A percentile compares a stretch with the other conserved stretches of the same genome.
Conservation (phyloP, 441 rosid species). For the Brassica hybrid region DNA sequence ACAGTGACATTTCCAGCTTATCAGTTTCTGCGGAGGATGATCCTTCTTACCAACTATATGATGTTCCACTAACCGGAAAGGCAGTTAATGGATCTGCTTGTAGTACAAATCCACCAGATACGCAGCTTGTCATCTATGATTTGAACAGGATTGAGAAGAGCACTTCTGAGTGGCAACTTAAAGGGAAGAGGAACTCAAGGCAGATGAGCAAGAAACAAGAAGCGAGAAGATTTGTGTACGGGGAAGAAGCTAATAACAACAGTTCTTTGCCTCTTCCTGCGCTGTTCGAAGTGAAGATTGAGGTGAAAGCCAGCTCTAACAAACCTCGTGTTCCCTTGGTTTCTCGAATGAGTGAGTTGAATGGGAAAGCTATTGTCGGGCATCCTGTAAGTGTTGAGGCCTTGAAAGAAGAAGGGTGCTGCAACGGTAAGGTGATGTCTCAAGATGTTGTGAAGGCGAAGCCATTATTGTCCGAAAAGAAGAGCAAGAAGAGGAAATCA, state of each 20-base stretch:
- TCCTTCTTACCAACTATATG: slow-evolving; percentile 64
- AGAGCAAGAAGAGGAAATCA: slow-evolving; percentile 45
- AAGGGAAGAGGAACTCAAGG: slow-evolving; percentile 96
- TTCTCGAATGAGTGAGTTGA: slow-evolving; percentile 85
- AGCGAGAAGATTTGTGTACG: slow-evolving; percentile 52
- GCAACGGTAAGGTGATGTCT: slow-evolving; percentile 40
- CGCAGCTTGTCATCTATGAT: slow-evolving; percentile 24
- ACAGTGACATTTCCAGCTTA: slow-evolving; percentile 56
- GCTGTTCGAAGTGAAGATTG: slow-evolving; percentile 74
- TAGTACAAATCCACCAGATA: slow-evolving; percentile 58
- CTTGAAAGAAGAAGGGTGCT: slow-evolving; percentile 51
- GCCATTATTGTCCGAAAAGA: slow-evolving; percentile 43
- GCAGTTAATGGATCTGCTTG: too few relatives aligned
- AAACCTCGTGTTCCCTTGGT: slow-evolving; percentile 85
- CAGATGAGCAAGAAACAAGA: slow-evolving; percentile 64
- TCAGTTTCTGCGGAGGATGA: slow-evolving; percentile 57
- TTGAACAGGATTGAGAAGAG: slow-evolving; percentile 56
- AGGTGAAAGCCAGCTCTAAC: slow-evolving; percentile 75
- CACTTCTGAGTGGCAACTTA: slow-evolving; percentile 87
- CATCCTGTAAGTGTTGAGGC: slow-evolving; percentile 77
- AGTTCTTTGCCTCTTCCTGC: slow-evolving; percentile 42
- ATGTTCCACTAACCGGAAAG: slow-evolving; percentile 84
- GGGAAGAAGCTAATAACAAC: slow-evolving; percentile 45
- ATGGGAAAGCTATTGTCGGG: slow-evolving; percentile 88
- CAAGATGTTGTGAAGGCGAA: slow-evolving; percentile 36